Conservation (phyloP, 306 rosid species). For the Pyrus betulifolia region DNA sequence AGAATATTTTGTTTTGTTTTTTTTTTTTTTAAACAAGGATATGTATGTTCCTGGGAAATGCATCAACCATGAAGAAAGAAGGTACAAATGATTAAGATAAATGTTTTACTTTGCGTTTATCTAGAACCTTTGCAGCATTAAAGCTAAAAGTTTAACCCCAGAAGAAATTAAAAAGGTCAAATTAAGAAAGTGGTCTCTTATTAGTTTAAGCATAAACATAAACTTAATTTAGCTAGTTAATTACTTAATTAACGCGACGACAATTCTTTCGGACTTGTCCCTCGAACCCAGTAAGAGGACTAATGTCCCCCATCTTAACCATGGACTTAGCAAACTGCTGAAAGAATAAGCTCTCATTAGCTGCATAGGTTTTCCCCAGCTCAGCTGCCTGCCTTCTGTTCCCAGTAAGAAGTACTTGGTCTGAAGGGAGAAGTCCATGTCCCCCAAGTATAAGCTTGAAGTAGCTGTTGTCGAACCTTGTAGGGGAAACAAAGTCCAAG, state of each 20-base stretch:
- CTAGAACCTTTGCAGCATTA: background rate
- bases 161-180: background rate
- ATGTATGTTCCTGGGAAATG: conserved; percentile 1
- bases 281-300: conserved; percentile 54
- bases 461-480: conserved; percentile 59
- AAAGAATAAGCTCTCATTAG: conserved; percentile 55
- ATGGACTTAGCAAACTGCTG: conserved; percentile 68
- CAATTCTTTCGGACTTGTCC: conserved; percentile 78
- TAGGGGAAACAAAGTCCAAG: conserved; percentile 70
- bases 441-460: conserved; percentile 60
- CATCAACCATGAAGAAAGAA: conserved; percentile 8
- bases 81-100: background rate
- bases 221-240: background rate
- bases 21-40: background rate
- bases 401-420: conserved; percentile 67
- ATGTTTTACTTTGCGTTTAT: background rate
- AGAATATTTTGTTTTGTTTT: background rate
- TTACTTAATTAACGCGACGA: conserved; percentile 35
- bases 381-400: conserved; percentile 26
- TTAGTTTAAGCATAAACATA: background rate
- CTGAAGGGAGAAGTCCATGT: conserved; percentile 68
- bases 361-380: conserved; percentile 50
- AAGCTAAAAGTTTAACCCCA: background rate
- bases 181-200: background rate
- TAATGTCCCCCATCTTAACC: conserved; percentile 67